These are phyloP conservation scores for Aspergillus affinis DNA, from an alignment of 495 filamentous ascomycete species.

Conservation along the genomic window DNA sequence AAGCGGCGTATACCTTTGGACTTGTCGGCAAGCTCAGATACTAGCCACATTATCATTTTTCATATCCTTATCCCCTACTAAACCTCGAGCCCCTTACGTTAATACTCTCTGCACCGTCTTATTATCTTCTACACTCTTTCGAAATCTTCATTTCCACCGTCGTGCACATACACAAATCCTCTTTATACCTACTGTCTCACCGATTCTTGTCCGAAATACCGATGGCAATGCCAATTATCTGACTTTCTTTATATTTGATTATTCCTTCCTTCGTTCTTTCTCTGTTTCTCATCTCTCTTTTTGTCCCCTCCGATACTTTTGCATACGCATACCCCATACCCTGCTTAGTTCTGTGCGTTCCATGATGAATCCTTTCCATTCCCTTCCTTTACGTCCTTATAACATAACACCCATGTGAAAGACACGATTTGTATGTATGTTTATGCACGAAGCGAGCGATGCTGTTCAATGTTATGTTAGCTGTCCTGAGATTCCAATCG, in stretches of 20 bases:
- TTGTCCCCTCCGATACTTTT: background rate
- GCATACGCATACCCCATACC: constrained; percentile 6
- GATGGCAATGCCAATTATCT: background rate
- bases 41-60: constrained; percentile 22
- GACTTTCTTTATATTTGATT: background rate
- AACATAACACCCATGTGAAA: background rate
- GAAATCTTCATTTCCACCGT: background rate
- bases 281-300: background rate
- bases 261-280: too few species aligned
- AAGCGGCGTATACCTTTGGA: constrained; percentile 61
- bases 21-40: constrained; percentile 60
- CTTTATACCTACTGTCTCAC: background rate
- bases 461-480: background rate
- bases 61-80: too few species aligned
- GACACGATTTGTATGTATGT: constrained; percentile 4
- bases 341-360: background rate
- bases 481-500: background rate
- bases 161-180: background rate
- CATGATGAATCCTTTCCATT: background rate
- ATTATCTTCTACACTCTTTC: background rate
- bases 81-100: too few species aligned
- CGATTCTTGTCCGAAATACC: background rate
- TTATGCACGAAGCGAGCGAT: constrained; percentile 2
- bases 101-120: background rate
- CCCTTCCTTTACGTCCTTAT: background rate